phyloP scores from a whole-genome alignment of 2,329 filamentous ascomycete genomes.

The Ascochyta koolunga region DNA sequence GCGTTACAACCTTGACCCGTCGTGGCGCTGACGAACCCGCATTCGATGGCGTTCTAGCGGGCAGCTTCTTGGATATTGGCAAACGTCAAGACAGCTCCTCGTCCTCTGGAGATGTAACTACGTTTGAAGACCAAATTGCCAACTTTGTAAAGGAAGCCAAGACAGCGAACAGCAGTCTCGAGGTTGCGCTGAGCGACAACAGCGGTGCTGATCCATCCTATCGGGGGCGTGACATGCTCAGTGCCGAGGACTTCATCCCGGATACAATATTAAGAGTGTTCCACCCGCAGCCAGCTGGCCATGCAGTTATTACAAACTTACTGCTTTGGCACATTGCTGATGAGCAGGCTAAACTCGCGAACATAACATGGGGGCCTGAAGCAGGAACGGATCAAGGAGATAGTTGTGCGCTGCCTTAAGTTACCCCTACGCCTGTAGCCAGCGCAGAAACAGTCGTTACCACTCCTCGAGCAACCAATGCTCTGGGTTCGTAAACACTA shows the following conservation, averaged over 20 bases:
- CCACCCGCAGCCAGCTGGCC: not conserved
- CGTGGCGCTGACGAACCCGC: not conserved
- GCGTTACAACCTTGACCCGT: not conserved
- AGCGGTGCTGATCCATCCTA: not conserved
- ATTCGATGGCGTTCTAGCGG: not conserved
- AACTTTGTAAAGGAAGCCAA: not conserved
- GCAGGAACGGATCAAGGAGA: too few relatives aligned
- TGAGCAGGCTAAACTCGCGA: too few relatives aligned
- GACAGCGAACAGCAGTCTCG: slow-evolving; percentile 2
- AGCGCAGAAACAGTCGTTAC: too few relatives aligned
- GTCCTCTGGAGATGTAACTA: too few relatives aligned
- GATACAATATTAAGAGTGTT: not conserved
- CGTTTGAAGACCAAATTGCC: too few relatives aligned
- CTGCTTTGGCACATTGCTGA: not conserved
- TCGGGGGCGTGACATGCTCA: not conserved
- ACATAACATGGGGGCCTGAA: too few relatives aligned
- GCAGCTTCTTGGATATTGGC: not conserved
- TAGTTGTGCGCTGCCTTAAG: too few relatives aligned
- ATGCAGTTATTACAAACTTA: slow-evolving; percentile 1
- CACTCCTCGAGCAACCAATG: too few relatives aligned
- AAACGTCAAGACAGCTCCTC: not conserved
- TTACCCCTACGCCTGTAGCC: too few relatives aligned
- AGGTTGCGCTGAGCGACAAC: slow-evolving; percentile 1
- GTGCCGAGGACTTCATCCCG: not conserved
- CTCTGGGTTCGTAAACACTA: too few relatives aligned